Evolutionary conservation across 345 rosid species (phyloP), one percentile per base, ranked within the genome.

Genomic region (Abelmoschus esculentus): DNA sequence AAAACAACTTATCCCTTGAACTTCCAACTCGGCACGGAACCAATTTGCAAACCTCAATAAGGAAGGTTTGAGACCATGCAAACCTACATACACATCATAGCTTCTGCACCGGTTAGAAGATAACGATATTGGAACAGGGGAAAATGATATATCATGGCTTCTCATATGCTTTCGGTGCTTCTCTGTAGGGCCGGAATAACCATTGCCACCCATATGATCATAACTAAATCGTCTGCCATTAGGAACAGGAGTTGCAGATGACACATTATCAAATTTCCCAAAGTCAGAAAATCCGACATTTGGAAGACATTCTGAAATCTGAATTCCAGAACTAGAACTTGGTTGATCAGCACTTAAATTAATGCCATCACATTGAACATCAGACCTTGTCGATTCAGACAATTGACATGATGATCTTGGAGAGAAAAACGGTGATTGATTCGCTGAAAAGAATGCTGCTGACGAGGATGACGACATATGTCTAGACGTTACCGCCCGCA

Each of bases 1-100:
- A 62, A 91, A 92, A 76, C 96, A 90, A 79, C 92, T 90, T 73
- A 95, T 85, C 70, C 99, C 99, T 82, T 91, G 99, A 77, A 78
- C 79, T 83, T 95, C 98, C 58, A 95, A 66, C 72, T 95, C 99
- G 13, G 99, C 93, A 66, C 86, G 81, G 9, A 95, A 83, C 99
- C 98, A 95, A 79, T 85, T 86, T 9, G 88, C 84, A 72, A 91
- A 95, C 46, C 92, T 81, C 67, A 95, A 70, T 75, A 95, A 56
- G 40, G 96, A 81, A 29, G 97, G 87, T 65, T 91, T 95, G 47
- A 84, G 81, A 57, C 98, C 99, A 67, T 86, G 84, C 69, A 91
- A 69, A 11, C 99, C 99, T 65, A 95, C 73, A 75, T 83, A 95
- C 67, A 90, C 87, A 65, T 95, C 99, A 54, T 91, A 91, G 73